Conservation (phyloP, 768 basidiomycete species). For the Kwoniella pini region DNA sequence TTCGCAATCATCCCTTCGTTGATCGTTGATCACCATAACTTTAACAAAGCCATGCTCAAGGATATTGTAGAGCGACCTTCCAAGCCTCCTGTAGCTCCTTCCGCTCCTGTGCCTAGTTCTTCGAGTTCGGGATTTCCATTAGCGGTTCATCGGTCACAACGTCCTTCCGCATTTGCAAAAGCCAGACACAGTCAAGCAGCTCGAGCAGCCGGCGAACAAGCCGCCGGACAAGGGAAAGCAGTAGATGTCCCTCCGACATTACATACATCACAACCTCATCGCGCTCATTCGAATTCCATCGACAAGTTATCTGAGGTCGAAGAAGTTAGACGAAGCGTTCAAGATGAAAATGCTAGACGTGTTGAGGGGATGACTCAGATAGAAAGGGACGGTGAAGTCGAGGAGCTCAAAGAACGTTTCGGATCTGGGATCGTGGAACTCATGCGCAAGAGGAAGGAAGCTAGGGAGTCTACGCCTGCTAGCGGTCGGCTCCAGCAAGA, state of each 20-base stretch:
- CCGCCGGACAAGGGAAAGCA: conserved; percentile 12
- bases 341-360: conserved; percentile 64
- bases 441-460: conserved; percentile 62
- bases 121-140: conserved; percentile 20
- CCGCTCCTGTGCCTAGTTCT: conserved; percentile 2
- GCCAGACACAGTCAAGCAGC: conserved; percentile 16
- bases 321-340: conserved; percentile 58
- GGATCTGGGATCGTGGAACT: conserved; percentile 68
- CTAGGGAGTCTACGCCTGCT: conserved; percentile 53
- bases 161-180: conserved; percentile 25
- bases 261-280: neutral
- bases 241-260: conserved; percentile 13
- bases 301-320: conserved; percentile 57
- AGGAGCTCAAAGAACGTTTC: conserved; percentile 70
- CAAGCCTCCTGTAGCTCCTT: conserved; percentile 22
- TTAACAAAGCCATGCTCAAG: conserved; percentile 21
- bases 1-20: neutral
- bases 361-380: conserved; percentile 71
- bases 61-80: conserved; percentile 39
- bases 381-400: conserved; percentile 67
- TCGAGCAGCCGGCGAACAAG: conserved; percentile 3
- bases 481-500: too few relatives aligned
- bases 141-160: conserved; percentile 29
- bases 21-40: neutral
- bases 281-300: neutral